Evolutionary conservation across 352 stramenopile genomes (phyloP).

Genomic region (Hyaloperonospora arabidopsidis): DNA sequence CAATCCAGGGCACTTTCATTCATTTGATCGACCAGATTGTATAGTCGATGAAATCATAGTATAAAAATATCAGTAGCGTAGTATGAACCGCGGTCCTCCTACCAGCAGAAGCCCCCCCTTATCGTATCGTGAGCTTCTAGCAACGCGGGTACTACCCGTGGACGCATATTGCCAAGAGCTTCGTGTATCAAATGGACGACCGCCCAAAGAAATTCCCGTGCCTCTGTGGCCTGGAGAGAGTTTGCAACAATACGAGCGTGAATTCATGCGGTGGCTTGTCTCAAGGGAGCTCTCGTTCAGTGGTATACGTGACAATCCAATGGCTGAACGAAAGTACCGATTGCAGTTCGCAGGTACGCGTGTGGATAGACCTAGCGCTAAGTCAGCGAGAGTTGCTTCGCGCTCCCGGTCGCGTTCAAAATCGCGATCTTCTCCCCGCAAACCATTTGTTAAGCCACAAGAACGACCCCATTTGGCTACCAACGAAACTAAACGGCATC

Average conservation of each 20-base stretch:
- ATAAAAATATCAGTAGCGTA: not conserved
- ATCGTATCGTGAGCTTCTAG: constrained; percentile 8
- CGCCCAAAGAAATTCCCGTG: constrained; percentile 19
- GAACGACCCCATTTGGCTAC: not conserved
- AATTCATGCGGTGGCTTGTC: constrained; percentile 23
- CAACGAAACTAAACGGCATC: constrained; percentile 2
- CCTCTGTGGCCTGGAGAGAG: constrained; percentile 28
- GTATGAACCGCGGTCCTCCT: constrained; percentile 8
- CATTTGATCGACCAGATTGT: too few species aligned
- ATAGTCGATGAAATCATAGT: too few species aligned
- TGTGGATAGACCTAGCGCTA: constrained; percentile 4
- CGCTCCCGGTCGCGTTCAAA: constrained; percentile 9
- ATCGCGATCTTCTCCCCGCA: constrained; percentile 3
- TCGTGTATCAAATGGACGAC: constrained; percentile 3
- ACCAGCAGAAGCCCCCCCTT: not conserved
- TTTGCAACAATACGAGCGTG: constrained; percentile 22
- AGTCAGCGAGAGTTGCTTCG: not conserved
- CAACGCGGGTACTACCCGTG: constrained; percentile 21
- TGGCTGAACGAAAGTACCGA: constrained; percentile 12
- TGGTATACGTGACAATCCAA: constrained; percentile 6
- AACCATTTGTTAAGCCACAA: constrained; percentile 1
- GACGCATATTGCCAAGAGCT: constrained; percentile 19
- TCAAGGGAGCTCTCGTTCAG: constrained; percentile 7
- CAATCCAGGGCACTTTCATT: constrained; percentile 1
- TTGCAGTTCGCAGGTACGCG: constrained; percentile 20